These are phyloP conservation scores for Dipodascopsis uninucleata DNA, from an alignment of 805 yeast species.

Conservation along the genomic window DNA sequence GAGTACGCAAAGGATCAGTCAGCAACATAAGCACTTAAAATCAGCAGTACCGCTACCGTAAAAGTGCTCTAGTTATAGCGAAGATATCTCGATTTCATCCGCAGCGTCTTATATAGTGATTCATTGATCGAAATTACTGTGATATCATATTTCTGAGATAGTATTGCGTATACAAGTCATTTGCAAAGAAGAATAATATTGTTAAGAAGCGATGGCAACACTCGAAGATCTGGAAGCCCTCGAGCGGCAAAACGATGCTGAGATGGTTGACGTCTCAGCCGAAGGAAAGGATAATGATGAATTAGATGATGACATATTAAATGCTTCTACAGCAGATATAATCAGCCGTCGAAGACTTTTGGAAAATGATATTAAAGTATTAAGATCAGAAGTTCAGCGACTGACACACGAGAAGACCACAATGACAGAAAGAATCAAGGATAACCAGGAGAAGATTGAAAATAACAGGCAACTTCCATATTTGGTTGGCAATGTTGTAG, in stretches of 20 bases:
- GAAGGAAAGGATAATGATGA: conserved; percentile 36
- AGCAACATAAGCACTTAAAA: too few species aligned
- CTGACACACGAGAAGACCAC: conserved; percentile 87
- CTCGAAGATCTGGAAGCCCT: conserved; percentile 72
- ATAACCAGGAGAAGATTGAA: conserved; percentile 91
- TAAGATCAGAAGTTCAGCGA: conserved; percentile 87
- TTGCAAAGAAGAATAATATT: too few species aligned
- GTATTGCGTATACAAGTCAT: too few species aligned
- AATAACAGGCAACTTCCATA: conserved; percentile 95
- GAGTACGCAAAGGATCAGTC: too few species aligned
- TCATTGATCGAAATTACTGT: too few species aligned
- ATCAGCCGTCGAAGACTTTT: conserved; percentile 79
- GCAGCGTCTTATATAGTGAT: too few species aligned
- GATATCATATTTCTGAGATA: too few species aligned
- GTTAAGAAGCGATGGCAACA: conserved; percentile 70
- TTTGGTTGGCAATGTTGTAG: conserved; percentile 94
- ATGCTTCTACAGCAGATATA: conserved; percentile 75
- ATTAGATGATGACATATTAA: conserved; percentile 76
- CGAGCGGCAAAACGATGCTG: conserved; percentile 35
- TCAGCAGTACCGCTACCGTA: too few species aligned
- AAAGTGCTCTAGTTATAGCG: too few species aligned
- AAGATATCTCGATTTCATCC: too few species aligned
- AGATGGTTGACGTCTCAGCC: conserved; percentile 42
- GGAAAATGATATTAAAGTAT: conserved; percentile 92
- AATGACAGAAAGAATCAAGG: conserved; percentile 90